Conservation (phyloP, 257 asterid species). For the Cinchona pubescens region DNA sequence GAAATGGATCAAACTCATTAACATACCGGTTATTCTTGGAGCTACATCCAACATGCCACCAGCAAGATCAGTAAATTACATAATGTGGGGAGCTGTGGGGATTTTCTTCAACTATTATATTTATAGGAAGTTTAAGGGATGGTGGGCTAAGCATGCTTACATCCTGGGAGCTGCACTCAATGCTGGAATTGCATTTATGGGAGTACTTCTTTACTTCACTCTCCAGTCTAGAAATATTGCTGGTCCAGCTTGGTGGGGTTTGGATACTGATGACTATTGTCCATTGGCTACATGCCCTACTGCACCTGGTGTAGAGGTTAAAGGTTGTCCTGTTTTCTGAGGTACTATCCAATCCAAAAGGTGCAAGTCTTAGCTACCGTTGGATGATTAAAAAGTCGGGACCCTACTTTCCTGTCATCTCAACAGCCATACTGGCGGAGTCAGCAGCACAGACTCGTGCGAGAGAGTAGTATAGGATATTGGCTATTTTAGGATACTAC, state of each 20-base stretch:
- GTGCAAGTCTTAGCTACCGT: too few relatives aligned
- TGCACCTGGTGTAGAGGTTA: conserved; percentile 42
- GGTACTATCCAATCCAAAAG: background rate
- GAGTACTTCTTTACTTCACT: conserved; percentile 46
- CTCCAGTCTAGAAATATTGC: conserved; percentile 34
- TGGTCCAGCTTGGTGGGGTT: conserved; percentile 77
- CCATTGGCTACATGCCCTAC: conserved; percentile 65
- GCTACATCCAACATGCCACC: conserved; percentile 54
- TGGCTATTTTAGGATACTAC: too few relatives aligned
- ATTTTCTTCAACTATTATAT: conserved; percentile 47
- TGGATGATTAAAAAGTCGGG: too few relatives aligned
- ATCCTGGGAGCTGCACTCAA: conserved; percentile 59
- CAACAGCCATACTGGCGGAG: too few relatives aligned
- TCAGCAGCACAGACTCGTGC: too few relatives aligned
- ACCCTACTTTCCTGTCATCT: too few relatives aligned
- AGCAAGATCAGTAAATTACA: conserved; percentile 51
- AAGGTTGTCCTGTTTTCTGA: conserved; percentile 54
- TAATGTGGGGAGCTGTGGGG: conserved; percentile 60
- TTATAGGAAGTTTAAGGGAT: conserved; percentile 47
- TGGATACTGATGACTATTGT: conserved; percentile 57
- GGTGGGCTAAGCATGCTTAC: conserved; percentile 86
- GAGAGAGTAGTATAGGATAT: too few relatives aligned
- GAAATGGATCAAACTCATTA: conserved; percentile 52
- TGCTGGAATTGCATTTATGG: conserved; percentile 85
- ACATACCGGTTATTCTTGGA: conserved; percentile 52